Conservation (phyloP, 495 filamentous ascomycete genomes). For the Lentithecium fluviatile region DNA sequence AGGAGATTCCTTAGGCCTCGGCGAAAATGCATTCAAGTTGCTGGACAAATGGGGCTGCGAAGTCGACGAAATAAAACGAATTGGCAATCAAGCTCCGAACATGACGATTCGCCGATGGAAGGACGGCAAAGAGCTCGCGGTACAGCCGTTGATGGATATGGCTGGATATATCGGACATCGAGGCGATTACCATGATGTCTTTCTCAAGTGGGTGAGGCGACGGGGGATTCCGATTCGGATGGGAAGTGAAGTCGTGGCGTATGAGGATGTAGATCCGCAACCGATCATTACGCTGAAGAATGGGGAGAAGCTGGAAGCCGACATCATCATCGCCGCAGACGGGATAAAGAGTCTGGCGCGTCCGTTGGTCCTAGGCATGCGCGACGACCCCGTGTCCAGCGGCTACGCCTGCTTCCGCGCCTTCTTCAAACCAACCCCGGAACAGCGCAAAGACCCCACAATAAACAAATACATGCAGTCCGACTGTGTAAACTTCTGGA, state of each 20-base stretch:
- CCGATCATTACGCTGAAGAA: constrained; percentile 49
- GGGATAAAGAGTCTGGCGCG: constrained; percentile 60
- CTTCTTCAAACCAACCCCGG: constrained; percentile 28
- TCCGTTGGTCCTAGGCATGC: constrained; percentile 59
- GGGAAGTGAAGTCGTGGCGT: constrained; percentile 49
- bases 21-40: constrained; percentile 53
- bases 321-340: constrained; percentile 63
- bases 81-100: constrained; percentile 54
- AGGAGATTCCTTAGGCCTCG: constrained; percentile 53
- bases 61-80: constrained; percentile 45
- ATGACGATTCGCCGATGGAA: constrained; percentile 50
- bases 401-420: constrained; percentile 53
- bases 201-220: constrained; percentile 51
- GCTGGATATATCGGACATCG: constrained; percentile 60
- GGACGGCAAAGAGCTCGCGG: constrained; percentile 53
- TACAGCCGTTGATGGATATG: constrained; percentile 59
- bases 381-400: constrained; percentile 57
- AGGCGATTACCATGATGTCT: constrained; percentile 61
- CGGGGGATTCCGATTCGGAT: constrained; percentile 52
- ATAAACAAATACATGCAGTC: constrained; percentile 33
- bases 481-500: constrained; percentile 40
- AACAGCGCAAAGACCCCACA: constrained; percentile 41
- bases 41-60: constrained; percentile 53
- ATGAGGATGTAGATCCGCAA: constrained; percentile 45
- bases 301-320: constrained; percentile 50